Percentiles rank a stretch among this genome's conserved stretches.
phyloP scores from a whole-genome alignment of 106 monocot genomes.

The Dendrobium chrysotoxum region DNA sequence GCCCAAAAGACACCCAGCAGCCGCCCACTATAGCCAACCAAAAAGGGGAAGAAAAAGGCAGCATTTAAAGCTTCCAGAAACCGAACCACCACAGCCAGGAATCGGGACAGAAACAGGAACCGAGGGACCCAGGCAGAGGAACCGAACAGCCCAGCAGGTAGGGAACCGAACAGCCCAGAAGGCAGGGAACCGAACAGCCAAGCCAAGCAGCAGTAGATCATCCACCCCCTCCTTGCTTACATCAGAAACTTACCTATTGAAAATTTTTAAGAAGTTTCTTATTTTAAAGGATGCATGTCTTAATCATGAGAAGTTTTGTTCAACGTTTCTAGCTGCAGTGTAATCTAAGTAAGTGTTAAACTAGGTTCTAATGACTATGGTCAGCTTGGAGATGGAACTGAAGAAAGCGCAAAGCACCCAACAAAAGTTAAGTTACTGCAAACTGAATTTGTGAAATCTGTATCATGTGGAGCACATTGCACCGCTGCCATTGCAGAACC shows the following conservation, averaged over 20 bases:
- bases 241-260: neutral
- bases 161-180: no score
- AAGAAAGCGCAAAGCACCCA: slow-evolving; percentile 59
- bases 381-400: slow-evolving; percentile 93
- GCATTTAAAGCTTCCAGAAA: no score
- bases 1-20: no score
- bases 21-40: no score
- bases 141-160: no score
- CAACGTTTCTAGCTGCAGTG: neutral
- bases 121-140: no score
- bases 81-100: no score
- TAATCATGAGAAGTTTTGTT: neutral
- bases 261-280: neutral
- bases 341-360: neutral
- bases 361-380: slow-evolving; percentile 93
- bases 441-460: slow-evolving; percentile 75
- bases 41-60: no score
- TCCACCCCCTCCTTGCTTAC: no score
- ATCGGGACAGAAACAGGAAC: no score
- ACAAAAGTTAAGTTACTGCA: slow-evolving; percentile 66
- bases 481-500: slow-evolving; percentile 87
- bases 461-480: slow-evolving; percentile 92
- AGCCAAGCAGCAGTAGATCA: no score
- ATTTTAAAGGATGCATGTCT: neutral
- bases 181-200: no score